These are phyloP conservation scores for Acer yangbiense DNA, from an alignment of 345 rosid genomes.

Conservation along the genomic window DNA sequence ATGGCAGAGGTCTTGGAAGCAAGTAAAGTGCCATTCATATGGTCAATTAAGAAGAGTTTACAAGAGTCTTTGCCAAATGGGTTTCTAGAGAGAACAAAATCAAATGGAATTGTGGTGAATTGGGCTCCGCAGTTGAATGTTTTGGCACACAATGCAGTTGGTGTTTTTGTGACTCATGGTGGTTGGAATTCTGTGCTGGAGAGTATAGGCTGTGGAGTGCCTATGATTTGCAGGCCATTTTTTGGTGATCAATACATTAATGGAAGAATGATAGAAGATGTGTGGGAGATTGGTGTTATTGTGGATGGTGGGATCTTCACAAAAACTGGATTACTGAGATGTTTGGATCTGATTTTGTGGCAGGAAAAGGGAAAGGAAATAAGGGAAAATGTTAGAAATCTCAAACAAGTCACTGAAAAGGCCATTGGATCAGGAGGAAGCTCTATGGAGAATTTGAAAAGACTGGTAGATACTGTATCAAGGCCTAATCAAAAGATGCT, in stretches of 20 bases:
- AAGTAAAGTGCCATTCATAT: slow-evolving; percentile 30
- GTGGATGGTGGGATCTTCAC: slow-evolving; percentile 28
- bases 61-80: slow-evolving; percentile 38
- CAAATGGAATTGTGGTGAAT: slow-evolving; percentile 32
- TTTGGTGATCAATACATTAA: slow-evolving; percentile 44
- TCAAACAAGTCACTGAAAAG: slow-evolving; percentile 9
- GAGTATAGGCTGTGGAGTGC: slow-evolving; percentile 35
- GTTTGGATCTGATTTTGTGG: slow-evolving; percentile 14
- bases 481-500: neutral
- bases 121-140: slow-evolving; percentile 45
- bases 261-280: slow-evolving; percentile 32
- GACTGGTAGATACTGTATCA: neutral
- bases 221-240: slow-evolving; percentile 47
- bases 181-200: slow-evolving; percentile 46
- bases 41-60: slow-evolving; percentile 38
- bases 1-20: slow-evolving; percentile 42
- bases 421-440: slow-evolving; percentile 26
- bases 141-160: slow-evolving; percentile 28
- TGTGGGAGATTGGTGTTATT: slow-evolving; percentile 30
- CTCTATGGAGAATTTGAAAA: slow-evolving; percentile 22
- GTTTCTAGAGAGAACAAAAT: slow-evolving; percentile 32
- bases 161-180: slow-evolving; percentile 38
- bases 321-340: slow-evolving; percentile 12
- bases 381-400: slow-evolving; percentile 22
- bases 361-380: slow-evolving; percentile 26